Percentiles rank a stretch among this genome's conserved stretches.
Conservation (phyloP, 2,329 filamentous ascomycete species). For the Aureobasidium sp. region DNA sequence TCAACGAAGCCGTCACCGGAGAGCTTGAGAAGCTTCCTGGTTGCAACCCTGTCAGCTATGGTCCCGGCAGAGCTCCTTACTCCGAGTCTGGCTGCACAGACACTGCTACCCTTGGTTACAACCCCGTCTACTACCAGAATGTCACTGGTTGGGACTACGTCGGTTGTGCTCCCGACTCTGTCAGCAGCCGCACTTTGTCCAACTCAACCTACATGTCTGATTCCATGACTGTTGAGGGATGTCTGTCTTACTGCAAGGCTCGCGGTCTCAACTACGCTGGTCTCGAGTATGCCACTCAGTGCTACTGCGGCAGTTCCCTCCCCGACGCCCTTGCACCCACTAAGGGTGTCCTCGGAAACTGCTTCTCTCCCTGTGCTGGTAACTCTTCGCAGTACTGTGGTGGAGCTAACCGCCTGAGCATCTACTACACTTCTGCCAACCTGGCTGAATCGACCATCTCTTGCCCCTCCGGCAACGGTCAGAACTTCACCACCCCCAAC, state of each 20-base stretch:
- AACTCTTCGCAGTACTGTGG: constrained; percentile 17
- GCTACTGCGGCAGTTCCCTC: constrained; percentile 41
- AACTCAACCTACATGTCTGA: constrained; percentile 17
- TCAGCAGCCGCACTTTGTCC: constrained; percentile 29
- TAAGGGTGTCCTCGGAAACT: constrained; percentile 13
- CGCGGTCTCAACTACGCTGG: constrained; percentile 47
- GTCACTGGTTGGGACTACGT: constrained; percentile 42
- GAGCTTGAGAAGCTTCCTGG: constrained; percentile 44
- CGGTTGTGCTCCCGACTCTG: constrained; percentile 50
- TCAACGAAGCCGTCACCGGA: constrained; percentile 38
- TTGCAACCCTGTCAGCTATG: constrained; percentile 45
- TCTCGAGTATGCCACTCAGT: constrained; percentile 49
- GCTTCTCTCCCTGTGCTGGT: constrained; percentile 17
- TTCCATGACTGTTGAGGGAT: constrained; percentile 48
- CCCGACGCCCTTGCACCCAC: constrained; percentile 15
- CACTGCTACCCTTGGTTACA: constrained; percentile 38
- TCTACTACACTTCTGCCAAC: constrained; percentile 13
- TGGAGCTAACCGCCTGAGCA: constrained; percentile 14
- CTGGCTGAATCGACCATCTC: constrained; percentile 8
- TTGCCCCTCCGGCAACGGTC: constrained; percentile 22
- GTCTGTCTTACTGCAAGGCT: constrained; percentile 44
- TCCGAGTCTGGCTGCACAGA: constrained; percentile 39
- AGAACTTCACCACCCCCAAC: constrained; percentile 18
- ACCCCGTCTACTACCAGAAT: constrained; percentile 35
- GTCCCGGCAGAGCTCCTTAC: constrained; percentile 26